Base-by-base conservation (phyloP, 1,284 basidiomycete species). In the Sporisorium scitamineum region DNA sequence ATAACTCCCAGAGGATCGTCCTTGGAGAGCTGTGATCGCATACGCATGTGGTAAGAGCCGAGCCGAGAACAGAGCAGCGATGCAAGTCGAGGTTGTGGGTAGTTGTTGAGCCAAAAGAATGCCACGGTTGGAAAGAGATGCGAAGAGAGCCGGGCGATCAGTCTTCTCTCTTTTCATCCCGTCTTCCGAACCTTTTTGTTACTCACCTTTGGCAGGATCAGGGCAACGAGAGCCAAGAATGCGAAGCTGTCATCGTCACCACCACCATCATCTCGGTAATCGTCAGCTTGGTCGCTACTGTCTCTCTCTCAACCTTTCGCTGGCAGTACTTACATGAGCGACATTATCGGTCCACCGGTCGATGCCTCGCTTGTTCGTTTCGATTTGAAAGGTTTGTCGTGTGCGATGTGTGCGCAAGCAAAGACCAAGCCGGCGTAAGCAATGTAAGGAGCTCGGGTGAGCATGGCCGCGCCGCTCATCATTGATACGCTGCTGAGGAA, bases 381-480 rank as follows among this genome's bases (percentile, higher is more conserved):
- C 13, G 74, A 76, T 26, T 76, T 76, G 66, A 70, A 75, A 0
- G 76, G 76, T 34, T 66, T 70, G 55, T 78, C 72, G 50, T 78
- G 72, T 4, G 69, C 72, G 18, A 75, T 64, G 59, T 78, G 76
- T 16, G 76, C 76, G 39, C 65, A 63, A 11, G 76, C 71, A 32
- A 78, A 78, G 20, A 78, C 29, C n/a, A 72, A 29, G 5, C 76
- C 76, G n/a, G 63, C 62, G 24, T 74, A 78, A 13, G 76, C 76
- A 24, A 74, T 57, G 41, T 71, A 64, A 0, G 76, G 68, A 1
- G 53, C 59, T 3, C 71, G 34, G 0, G 68, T 70, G 18, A 78
- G 52, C 76, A 78, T 74, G 2, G 70, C 71, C n/a, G 68, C 71
- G 3, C 68, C 68, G 10, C 56, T 59, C 54, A 78, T 59, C 71